Percentiles rank a stretch among this genome's conserved stretches.
phyloP scores from a whole-genome alignment of 2,329 filamentous ascomycete genomes.

The Fusarium brevicatenulatum region DNA sequence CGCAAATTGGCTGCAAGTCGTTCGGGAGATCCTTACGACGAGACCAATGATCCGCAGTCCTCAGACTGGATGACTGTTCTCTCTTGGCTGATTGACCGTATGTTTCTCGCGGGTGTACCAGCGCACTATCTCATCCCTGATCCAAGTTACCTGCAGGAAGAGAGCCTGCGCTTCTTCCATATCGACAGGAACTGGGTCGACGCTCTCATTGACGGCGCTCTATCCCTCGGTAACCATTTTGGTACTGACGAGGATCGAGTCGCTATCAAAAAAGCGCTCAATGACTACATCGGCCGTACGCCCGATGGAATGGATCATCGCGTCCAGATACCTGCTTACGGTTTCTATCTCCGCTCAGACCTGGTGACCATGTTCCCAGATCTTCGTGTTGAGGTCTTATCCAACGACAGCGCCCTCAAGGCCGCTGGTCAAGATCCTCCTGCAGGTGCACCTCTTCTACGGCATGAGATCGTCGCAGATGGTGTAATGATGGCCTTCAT shows the following conservation, averaged over 20 bases:
- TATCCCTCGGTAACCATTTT: constrained; percentile 54
- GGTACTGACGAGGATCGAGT: constrained; percentile 44
- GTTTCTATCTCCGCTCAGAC: constrained; percentile 52
- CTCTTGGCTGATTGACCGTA: constrained; percentile 50
- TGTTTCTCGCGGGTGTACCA: constrained; percentile 52
- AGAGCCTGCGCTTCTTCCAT: constrained; percentile 56
- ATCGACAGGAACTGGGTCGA: constrained; percentile 58
- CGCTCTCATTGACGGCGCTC: constrained; percentile 55
- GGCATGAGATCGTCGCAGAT: background rate
- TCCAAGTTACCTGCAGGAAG: constrained; percentile 47
- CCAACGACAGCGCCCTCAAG: background rate
- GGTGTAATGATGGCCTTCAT: background rate
- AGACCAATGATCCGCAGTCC: constrained; percentile 45
- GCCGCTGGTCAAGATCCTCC: background rate
- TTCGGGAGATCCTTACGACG: constrained; percentile 14
- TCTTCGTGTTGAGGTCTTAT: constrained; percentile 21
- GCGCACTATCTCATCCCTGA: constrained; percentile 55
- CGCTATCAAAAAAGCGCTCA: constrained; percentile 44
- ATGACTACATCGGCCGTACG: constrained; percentile 43
- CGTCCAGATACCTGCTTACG: constrained; percentile 50
- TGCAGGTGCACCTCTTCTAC: background rate
- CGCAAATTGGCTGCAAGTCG: background rate
- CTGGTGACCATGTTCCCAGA: constrained; percentile 53
- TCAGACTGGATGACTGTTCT: constrained; percentile 53
- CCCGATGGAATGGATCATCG: constrained; percentile 1